Evolutionary conservation across 306 rosid species (phyloP).

Genomic region (barrel medic (Medicago truncatula)): MtrunA17r5.0-ANR NC_053044.1:58160001-58160500

Average conservation of each 20-base stretch:
- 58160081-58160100: conserved; percentile 93
- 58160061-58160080: conserved; percentile 94
- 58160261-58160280: conserved; percentile 99
- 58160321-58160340: conserved; percentile 86
- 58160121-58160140: conserved; percentile 97
- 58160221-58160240: not conserved
- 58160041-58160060: conserved; percentile 96
- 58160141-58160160: conserved; percentile 90
- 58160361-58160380: conserved; percentile 79
- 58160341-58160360: conserved; percentile 84
- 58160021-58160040: conserved; percentile 85
- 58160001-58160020: conserved; percentile 9
- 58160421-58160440: conserved; percentile 66
- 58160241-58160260: conserved; percentile 39
- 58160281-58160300: conserved; percentile 95
- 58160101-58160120: conserved; percentile 97
- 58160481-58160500: conserved; percentile 12
- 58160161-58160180: conserved; percentile 27
- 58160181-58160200: conserved; percentile 3
- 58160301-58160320: conserved; percentile 94
- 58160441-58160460: conserved; percentile 5
- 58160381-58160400: conserved; percentile 96
- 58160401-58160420: conserved; percentile 87
- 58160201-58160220: conserved; percentile 1
- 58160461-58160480: conserved; percentile 21